Percentiles rank a stretch among this genome's conserved stretches.
Conservation (phyloP, 2,329 filamentous ascomycete species). For the Diplodia corticola region DNA sequence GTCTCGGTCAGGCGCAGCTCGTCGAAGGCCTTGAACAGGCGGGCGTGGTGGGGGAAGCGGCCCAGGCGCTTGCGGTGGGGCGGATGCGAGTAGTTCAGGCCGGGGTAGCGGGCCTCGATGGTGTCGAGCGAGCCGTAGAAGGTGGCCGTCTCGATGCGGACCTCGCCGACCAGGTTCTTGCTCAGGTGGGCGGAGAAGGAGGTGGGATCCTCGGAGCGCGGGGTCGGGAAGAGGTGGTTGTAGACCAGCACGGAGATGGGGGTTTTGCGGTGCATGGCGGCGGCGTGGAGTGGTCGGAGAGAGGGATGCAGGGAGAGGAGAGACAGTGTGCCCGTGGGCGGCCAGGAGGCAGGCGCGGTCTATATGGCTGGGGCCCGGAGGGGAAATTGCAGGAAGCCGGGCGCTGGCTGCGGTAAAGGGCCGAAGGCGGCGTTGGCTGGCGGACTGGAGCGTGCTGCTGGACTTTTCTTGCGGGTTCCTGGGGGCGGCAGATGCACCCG, state of each 20-base stretch:
- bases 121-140: conserved; percentile 80
- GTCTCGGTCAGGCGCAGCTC: conserved; percentile 64
- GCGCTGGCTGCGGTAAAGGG: conserved; percentile 11
- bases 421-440: conserved; percentile 4
- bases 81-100: conserved; percentile 72
- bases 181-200: conserved; percentile 71
- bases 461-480: conserved; percentile 12
- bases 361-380: conserved; percentile 17
- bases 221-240: conserved; percentile 70
- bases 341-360: conserved; percentile 15
- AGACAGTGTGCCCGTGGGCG: neutral
- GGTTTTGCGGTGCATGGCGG: conserved; percentile 67
- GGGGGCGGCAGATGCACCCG: conserved; percentile 10
- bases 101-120: conserved; percentile 77
- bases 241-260: conserved; percentile 72
- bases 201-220: conserved; percentile 66
- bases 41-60: conserved; percentile 73
- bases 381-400: conserved; percentile 21
- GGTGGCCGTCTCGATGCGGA: conserved; percentile 73
- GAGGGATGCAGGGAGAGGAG: neutral
- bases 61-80: conserved; percentile 76
- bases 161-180: conserved; percentile 71
- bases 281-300: conserved; percentile 11
- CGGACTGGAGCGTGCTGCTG: neutral
- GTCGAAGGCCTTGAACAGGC: conserved; percentile 76